Base-by-base conservation (phyloP, 495 filamentous ascomycete species). In the Cercophora samala region DNA sequence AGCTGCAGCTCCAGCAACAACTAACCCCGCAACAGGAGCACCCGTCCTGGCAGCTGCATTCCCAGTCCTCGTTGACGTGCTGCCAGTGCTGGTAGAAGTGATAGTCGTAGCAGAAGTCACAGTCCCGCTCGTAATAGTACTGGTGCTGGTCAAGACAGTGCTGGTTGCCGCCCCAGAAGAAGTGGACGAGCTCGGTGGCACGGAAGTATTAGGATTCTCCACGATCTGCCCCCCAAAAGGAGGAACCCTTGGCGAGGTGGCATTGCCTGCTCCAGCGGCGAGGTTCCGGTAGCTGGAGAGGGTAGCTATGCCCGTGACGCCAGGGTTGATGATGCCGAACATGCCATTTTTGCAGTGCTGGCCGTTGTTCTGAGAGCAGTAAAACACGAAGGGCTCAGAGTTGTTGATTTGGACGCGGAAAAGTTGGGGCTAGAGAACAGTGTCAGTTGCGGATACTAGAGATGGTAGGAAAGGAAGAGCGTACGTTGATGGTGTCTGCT, bases 331-430 rank as follows among this genome's bases (percentile, higher is more conserved):
- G 65, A 77, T 72, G 66, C 72, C 77, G 22, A 72, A 72, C 77
- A 78, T 78, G 69, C 77, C 75, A 51, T 71, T 69, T 15, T 65
- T 66, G 72, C 77, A 79, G 70, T 78, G 75, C 29, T 70, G 60
- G 26, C 69, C 74, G 15, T 63, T 73, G 65, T 75, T 75, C 53
- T 75, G 74, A 22, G 78, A 77, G 75, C 85, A 87, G 74, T 88
- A 88, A 66, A 81, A 80, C 72, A 81, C 83, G 58, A 86, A 77
- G 1, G 86, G 84, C 18, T 81, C 69, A 11, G 83, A 86, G 70
- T 83, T 74, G 67, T 82, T 86, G 58, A 86, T 70, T 5, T 74
- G 83, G 42, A 87, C 64, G 21, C 78, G 78, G 66, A 85, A 88
- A 46, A 78, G 70, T 64, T 78, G 63, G 66, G 54, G 22, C 77